Percentiles rank a stretch among this genome's conserved stretches.
These are phyloP conservation scores for Plenodomus lindquistii DNA, from an alignment of 2,329 filamentous ascomycete species.

Conservation along the genomic window DNA sequence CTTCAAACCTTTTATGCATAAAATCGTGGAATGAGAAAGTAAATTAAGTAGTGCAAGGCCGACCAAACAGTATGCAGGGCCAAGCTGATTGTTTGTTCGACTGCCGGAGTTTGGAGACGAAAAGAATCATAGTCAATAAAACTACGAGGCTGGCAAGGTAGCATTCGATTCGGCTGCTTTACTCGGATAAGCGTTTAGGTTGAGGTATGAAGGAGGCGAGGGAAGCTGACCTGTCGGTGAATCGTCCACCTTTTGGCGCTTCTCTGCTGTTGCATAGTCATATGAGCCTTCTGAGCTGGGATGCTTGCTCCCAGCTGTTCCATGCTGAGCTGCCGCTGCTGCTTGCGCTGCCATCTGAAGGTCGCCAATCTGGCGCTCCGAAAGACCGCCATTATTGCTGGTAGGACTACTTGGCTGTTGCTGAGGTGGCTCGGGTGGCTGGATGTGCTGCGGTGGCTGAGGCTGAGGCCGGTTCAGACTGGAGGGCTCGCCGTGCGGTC, in stretches of 20 bases:
- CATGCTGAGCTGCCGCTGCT: conserved; percentile 39
- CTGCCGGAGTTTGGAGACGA: conserved; percentile 24
- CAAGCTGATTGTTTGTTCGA: conserved; percentile 14
- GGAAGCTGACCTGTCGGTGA: conserved; percentile 41
- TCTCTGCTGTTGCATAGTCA: conserved; percentile 33
- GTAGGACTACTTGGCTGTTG: conserved; percentile 23
- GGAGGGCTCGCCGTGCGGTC: conserved; percentile 49
- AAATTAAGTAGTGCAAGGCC: background rate
- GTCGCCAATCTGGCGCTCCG: conserved; percentile 44
- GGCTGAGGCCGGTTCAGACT: conserved; percentile 24
- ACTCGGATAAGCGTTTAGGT: conserved; percentile 36
- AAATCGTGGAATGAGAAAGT: background rate
- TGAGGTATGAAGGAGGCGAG: conserved; percentile 22
- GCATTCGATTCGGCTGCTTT: conserved; percentile 31
- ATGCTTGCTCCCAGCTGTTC: conserved; percentile 39
- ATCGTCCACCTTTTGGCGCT: conserved; percentile 41
- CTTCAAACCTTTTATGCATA: background rate
- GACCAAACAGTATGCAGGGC: too few species aligned
- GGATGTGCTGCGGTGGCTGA: conserved; percentile 22
- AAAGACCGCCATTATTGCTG: conserved; percentile 40
- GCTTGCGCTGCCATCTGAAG: conserved; percentile 45
- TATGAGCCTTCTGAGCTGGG: conserved; percentile 36
- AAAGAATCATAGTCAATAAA: conserved; percentile 23
- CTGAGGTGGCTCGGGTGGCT: conserved; percentile 25
- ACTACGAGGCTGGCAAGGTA: conserved; percentile 29